Conservation (phyloP, 129 eudicot genomes). For the Kitagawia praeruptora region DNA sequence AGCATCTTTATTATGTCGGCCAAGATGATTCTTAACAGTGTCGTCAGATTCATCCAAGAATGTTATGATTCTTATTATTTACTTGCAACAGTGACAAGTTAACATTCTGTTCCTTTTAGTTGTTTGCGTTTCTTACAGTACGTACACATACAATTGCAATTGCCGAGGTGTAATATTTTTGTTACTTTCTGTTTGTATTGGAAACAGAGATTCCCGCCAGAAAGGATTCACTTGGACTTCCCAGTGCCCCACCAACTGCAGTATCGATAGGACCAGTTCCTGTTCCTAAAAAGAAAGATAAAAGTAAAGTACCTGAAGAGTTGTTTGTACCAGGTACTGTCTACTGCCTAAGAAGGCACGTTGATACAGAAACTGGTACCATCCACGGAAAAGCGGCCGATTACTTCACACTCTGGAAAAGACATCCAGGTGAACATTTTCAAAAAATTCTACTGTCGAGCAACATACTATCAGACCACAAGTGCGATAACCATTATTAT, state of each 20-base stretch:
- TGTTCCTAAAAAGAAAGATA: constrained; percentile 24
- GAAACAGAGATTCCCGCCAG: constrained; percentile 41
- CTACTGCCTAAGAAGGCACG: constrained; percentile 64
- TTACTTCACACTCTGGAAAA: constrained; percentile 64
- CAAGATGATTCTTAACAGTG: background rate
- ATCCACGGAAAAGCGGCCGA: constrained; percentile 17
- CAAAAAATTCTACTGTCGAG: constrained; percentile 60
- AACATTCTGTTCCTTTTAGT: background rate
- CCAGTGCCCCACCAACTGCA: constrained; percentile 19
- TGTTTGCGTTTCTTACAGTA: background rate
- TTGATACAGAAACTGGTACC: constrained; percentile 21
- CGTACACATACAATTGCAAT: background rate
- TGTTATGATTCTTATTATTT: background rate
- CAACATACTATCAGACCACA: constrained; percentile 77
- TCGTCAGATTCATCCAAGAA: background rate
- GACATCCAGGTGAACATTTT: constrained; percentile 75
- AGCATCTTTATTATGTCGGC: background rate
- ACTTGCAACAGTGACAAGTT: background rate
- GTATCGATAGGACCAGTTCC: constrained; percentile 15
- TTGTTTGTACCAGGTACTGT: constrained; percentile 77
- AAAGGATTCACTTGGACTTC: constrained; percentile 30
- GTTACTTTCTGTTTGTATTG: constrained; percentile 5
- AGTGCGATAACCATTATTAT: constrained; percentile 76
- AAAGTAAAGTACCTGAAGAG: constrained; percentile 36
- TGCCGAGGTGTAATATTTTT: too few relatives aligned